phyloP scores from a whole-genome alignment of 768 basidiomycete genomes.

The Calvatia gigantea region DNA sequence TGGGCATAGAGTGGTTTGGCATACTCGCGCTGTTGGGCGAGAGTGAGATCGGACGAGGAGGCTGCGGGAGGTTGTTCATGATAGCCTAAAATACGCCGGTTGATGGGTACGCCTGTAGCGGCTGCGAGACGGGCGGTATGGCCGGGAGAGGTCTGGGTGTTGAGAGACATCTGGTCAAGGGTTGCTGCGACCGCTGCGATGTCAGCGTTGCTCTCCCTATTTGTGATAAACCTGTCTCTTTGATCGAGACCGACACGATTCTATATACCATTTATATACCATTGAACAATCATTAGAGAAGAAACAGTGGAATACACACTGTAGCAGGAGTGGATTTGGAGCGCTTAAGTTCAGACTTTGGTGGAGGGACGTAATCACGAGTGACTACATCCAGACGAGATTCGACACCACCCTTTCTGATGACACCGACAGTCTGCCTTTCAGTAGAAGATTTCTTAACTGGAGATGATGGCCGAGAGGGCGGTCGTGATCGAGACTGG shows the following conservation, averaged over 20 bases:
- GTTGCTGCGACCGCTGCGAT: conserved; percentile 51
- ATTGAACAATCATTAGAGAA: neutral
- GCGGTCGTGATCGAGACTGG: conserved; percentile 15
- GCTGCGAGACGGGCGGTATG: conserved; percentile 77
- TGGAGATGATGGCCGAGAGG: conserved; percentile 26
- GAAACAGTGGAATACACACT: conserved; percentile 23
- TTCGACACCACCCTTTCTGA: conserved; percentile 75
- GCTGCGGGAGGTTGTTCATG: conserved; percentile 82
- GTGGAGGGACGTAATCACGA: conserved; percentile 70
- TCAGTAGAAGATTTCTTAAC: conserved; percentile 9
- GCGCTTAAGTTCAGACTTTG: conserved; percentile 60
- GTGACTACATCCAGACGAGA: conserved; percentile 75
- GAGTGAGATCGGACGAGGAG: conserved; percentile 65
- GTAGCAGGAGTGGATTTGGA: conserved; percentile 72
- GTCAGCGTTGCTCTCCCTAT: conserved; percentile 37
- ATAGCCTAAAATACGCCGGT: conserved; percentile 83
- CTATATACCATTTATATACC: conserved; percentile 19
- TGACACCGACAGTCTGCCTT: conserved; percentile 44
- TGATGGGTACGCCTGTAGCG: conserved; percentile 72
- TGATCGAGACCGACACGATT: conserved; percentile 44
- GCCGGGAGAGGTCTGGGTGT: conserved; percentile 62
- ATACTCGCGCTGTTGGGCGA: conserved; percentile 74
- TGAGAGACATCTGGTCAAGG: conserved; percentile 60
- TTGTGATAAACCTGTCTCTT: conserved; percentile 73
- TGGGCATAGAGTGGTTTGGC: conserved; percentile 72